Evolutionary conservation across 23 red algal species (phyloP), one percentile per base, ranked within the genome.

Genomic region (Pyropia haitanensis): DNA sequence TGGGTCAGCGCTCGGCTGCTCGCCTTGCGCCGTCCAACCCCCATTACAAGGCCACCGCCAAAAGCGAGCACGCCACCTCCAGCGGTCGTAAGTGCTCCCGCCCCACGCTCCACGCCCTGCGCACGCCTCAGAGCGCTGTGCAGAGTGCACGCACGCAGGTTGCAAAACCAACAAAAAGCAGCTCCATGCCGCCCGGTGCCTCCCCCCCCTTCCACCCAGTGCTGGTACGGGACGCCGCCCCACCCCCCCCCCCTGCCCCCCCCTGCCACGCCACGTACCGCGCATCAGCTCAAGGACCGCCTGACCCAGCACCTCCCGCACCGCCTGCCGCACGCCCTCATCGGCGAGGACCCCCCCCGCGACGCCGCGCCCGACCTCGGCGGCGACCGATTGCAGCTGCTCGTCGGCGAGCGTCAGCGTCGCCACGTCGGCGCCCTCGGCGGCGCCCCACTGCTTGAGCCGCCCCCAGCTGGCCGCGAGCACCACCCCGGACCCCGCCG

Each of bases 381-480:
- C 66, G 18, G 85, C 85, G 27, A 71, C 49, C 54, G 32, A 0
- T 57, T 80, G 64, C 20, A 89, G 55, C 56, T 75, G 60, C 51
- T 80, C 73, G 24, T 72, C 71, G 12, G 76, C 73, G 30, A 89
- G 52, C 21, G 65, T 70, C 30, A 64, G 68, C 0, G 73, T 67
- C 0, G 85, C 85, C 9, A 89, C 85, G 28, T 80, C 75, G 0
- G 85, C 85, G 2, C 85, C 72, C 15, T 89, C 85, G 16, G 58
- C 69, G 14, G 85, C 85, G 49, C 85, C 85, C 85, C 85, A 89
- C 30, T 58, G 64, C 19, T 89, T 89, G 75, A 89, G 76, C 4
- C 85, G 75, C 51, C 70, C 70, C 85, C 85, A 89, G 39, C 39
- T 46, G 39, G 39, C 39, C 0, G 39, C 39, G 5, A 46, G 39